These are phyloP conservation scores for Mrakia blollopis DNA, from an alignment of 768 basidiomycete genomes.

Conservation along the genomic window DNA sequence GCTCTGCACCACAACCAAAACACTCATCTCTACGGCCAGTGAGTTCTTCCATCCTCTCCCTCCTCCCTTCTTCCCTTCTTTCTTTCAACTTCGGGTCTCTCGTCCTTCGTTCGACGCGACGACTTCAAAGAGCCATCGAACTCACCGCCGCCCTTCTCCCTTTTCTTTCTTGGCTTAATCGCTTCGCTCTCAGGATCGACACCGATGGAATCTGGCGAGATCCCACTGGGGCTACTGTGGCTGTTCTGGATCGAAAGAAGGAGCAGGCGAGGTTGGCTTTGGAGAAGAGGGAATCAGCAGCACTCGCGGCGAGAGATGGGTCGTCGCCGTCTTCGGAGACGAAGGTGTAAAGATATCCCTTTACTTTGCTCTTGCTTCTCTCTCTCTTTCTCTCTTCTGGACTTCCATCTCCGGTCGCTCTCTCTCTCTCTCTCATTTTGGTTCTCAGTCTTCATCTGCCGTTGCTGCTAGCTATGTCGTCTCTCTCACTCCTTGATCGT, in stretches of 20 bases:
- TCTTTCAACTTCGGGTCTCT: too few species aligned
- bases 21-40: slow-evolving; percentile 52
- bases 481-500: too few species aligned
- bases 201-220: slow-evolving; percentile 60
- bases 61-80: neutral
- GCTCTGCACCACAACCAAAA: slow-evolving; percentile 55
- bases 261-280: neutral
- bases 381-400: too few species aligned
- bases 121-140: neutral
- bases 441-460: too few species aligned
- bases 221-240: slow-evolving; percentile 45
- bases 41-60: neutral
- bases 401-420: neutral
- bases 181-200: slow-evolving; percentile 41
- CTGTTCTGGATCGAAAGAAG: slow-evolving; percentile 39
- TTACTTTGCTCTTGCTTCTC: too few species aligned
- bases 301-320: neutral
- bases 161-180: neutral
- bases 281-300: slow-evolving; percentile 5
- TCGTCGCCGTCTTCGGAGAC: neutral
- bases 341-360: neutral
- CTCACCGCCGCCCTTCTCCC: neutral
- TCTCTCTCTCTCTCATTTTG: too few species aligned
- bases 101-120: neutral
- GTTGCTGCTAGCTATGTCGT: too few species aligned